These are phyloP conservation scores for Juglanconis juglandina DNA, from an alignment of 2,329 filamentous ascomycete species.

Conservation along the genomic window DNA sequence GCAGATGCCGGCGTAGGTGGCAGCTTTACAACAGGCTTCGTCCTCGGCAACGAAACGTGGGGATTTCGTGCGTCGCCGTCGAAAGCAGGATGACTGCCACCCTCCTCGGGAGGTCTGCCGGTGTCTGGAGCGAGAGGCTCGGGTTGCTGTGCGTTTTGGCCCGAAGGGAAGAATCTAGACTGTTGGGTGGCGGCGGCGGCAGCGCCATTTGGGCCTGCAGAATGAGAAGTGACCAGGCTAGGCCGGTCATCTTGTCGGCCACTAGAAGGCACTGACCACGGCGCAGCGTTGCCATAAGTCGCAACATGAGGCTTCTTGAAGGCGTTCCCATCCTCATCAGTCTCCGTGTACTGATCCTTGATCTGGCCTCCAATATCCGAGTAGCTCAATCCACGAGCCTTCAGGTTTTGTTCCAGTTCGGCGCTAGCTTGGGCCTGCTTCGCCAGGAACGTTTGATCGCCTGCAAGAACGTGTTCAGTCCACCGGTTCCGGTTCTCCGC, in stretches of 20 bases:
- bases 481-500: conserved; percentile 19
- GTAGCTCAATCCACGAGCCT: conserved; percentile 41
- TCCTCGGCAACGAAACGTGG: conserved; percentile 66
- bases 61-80: conserved; percentile 63
- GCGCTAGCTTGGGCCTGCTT: conserved; percentile 36
- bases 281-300: conserved; percentile 22
- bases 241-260: conserved; percentile 4
- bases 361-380: conserved; percentile 46
- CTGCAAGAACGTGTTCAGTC: conserved; percentile 25
- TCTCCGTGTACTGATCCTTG: conserved; percentile 53
- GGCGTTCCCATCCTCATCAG: conserved; percentile 32
- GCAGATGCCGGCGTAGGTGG: conserved; percentile 55
- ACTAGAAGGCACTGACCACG: conserved; percentile 1
- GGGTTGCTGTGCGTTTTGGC: conserved; percentile 17
- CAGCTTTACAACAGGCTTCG: conserved; percentile 75
- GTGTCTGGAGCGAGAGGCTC: conserved; percentile 29
- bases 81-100: conserved; percentile 65
- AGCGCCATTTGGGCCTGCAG: conserved; percentile 1
- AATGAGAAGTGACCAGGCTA: not conserved
- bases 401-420: conserved; percentile 41
- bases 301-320: conserved; percentile 25
- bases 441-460: conserved; percentile 43
- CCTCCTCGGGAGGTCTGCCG: conserved; percentile 61
- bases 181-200: conserved; percentile 11
- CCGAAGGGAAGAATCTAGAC: conserved; percentile 61